Evolutionary conservation across 352 stramenopile species (phyloP), one percentile per base, ranked within the genome.

Genomic region (Pythium periplocum): DNA sequence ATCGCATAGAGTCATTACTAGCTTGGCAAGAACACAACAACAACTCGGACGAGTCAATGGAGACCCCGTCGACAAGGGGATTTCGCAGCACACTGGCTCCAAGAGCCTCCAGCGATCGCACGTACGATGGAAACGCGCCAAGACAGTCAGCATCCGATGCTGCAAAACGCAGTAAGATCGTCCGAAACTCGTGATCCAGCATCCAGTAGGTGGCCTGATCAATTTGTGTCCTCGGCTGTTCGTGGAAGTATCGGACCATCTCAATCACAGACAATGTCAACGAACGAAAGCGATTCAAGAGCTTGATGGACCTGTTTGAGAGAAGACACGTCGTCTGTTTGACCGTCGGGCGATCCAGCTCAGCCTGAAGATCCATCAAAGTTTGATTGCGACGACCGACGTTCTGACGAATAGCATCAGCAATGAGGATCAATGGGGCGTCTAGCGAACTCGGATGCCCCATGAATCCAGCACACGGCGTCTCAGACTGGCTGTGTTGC

Each of bases 31-130:
- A 76, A 30, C 76, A 87, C 2, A 90, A 59, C 61, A 90, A 39
- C 38, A 90, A 57, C 62, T 90, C 79, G 17, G 73, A 86, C 31
- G 76, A 74, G n/a, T 87, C 76, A 8, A 90, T 59, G 1, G 79
- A 64, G 4, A 90, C 65, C 35, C 76, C 79, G 38, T 90, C 79
- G 4, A 87, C 47, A 11, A 90, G 64, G 33, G 79, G 79, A 41
- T 90, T 90, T 10, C 79, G 69, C 6, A 69, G 43, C 41, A 85
- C 63, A 33, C 58, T 69, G 6, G 75, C 70, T 8, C 73, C 62
- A 12, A 73, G 67, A n/a, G 64, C 53, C 32, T 86, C 70, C 35
- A 86, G 76, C 37, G 74, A 66, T 3, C 55, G 60, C 32, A 69
- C 55, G 4, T 87, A 45, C 4, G 59, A 48, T 2, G 71, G 55